Evolutionary conservation across 441 rosid genomes (phyloP), one percentile per base, ranked within the genome.

Genomic region (Brassica hybrid): DNA sequence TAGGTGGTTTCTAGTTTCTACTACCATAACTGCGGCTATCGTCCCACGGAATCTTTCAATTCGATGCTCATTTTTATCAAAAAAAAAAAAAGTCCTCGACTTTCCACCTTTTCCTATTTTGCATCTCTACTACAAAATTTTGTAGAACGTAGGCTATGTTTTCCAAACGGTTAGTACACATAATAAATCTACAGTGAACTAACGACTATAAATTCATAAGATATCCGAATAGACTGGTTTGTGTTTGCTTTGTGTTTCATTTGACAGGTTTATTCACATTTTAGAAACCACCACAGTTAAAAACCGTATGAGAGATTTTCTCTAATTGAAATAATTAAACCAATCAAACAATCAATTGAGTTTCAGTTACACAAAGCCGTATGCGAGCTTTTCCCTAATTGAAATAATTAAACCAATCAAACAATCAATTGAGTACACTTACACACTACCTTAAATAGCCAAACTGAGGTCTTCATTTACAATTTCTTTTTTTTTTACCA

Each of bases 11-110:
- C 27, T 25, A 25, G 27, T 25, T 45, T 2, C 19, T 56, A 73
- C 71, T 56, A 73, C 71, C 50, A 4, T 32, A 32, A 63, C 36
- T 52, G 48, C 45, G 48, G 34, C 34, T 25, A 27, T 13, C 9
- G 61, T 19, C 17, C 73, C 68, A 60, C 38, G 52, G 67, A 75
- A 43, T 73, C 70, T 75, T 75, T 43, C 36, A 50, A 50, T 50
- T 50, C 56, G 16, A n/a, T 50, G 56, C 18, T 50, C 17, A 11
- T n/a, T 50, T 50, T 6, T 50, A 13, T n/a, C 16, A 50, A 5
- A n/a, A 48, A n/a, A 43, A 13, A 45, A 4, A 10, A 8, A 38
- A 9, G 0, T 12, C 7, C 16, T 45, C 16, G 52, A 45, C n/a
- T 50, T 48, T 50, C 16, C 56, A 50, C 56, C 56, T n/a, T 50